Evolutionary conservation across 208 protist genomes (phyloP).

Genomic region (Leishmania guyanensis): DNA sequence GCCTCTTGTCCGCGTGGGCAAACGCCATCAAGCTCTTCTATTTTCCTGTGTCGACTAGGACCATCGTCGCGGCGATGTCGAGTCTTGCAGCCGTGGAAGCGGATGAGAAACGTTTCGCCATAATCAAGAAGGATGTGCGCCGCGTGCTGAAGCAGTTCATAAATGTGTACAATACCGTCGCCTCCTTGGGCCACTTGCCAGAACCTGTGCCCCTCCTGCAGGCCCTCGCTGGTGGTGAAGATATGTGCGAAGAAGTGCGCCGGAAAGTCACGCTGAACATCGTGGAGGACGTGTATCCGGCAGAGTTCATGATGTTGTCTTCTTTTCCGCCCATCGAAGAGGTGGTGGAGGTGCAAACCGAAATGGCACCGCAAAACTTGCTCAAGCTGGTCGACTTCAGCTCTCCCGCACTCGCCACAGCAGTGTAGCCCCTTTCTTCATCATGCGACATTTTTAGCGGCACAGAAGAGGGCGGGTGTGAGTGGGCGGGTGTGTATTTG

Average conservation of each 20-base stretch:
- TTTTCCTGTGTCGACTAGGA: slow-evolving; percentile 22
- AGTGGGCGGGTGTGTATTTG: not conserved
- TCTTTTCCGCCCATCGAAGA: slow-evolving; percentile 20
- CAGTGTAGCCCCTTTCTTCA: not conserved
- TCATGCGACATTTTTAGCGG: not conserved
- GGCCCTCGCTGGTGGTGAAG: slow-evolving; percentile 31
- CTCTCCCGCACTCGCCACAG: not conserved
- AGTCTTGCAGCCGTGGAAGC: slow-evolving; percentile 1
- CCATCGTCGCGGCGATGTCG: slow-evolving; percentile 5
- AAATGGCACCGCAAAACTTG: slow-evolving; percentile 63
- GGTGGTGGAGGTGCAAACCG: slow-evolving; percentile 20
- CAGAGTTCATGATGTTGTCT: slow-evolving; percentile 26
- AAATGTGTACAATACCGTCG: slow-evolving; percentile 64
- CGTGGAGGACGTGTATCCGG: slow-evolving; percentile 47
- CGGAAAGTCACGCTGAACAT: slow-evolving; percentile 32
- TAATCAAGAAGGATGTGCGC: slow-evolving; percentile 24
- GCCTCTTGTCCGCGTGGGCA: slow-evolving; percentile 25
- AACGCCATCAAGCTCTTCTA: slow-evolving; percentile 19
- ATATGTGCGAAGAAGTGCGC: slow-evolving; percentile 32
- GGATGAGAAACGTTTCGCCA: slow-evolving; percentile 10
- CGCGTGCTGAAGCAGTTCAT: slow-evolving; percentile 36
- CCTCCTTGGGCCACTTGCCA: slow-evolving; percentile 48
- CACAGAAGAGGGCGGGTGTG: not conserved
- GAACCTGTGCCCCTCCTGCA: slow-evolving; percentile 51
- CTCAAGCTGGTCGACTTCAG: slow-evolving; percentile 38